Base-by-base conservation (phyloP, 129 eudicot genomes). In the Flaveria robusta region DNA sequence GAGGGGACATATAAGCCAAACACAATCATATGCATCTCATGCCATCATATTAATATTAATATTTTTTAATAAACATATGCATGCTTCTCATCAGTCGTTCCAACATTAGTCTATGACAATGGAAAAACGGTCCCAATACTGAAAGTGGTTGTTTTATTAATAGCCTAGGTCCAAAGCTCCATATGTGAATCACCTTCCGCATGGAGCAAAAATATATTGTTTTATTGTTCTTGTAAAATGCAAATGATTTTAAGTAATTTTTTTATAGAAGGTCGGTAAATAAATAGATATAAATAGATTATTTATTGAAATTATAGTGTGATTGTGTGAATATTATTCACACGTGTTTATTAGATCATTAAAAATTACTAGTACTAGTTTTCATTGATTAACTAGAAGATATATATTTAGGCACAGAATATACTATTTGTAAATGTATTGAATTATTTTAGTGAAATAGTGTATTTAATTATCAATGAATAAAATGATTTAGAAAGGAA, bases 1-100 rank as follows among this genome's bases (percentile, higher is more conserved):
- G 45, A 42, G 74, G 76, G 73, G 80, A 75, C 85, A 82, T 67
- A 78, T 65, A 75, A 85, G 71, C 89, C 81, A 79, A 75, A 71
- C 80, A 76, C 65, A 31, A 76, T 76, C 80, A 76, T 76, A 15
- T 23, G 2, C 54, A 31, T 66, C 73, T 76, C 80, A 76, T 66
- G 80, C 66, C 66, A 76, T 76, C 80, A 51, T 29, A 76, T 76
- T 65, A 76, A 66, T 18, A 29, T 50, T 20, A 59, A 59, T 23
- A 51, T 52, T 52, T 31, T 14, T 59, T 70, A 60, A 15, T 49
- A 39, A 50, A 70, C 49, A 4, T 47, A 31, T 76, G 73, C 73
- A 76, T 65, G 78, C 58, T 74, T 74, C 58, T 59, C 46, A 60
- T 59, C n/a, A 55, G 42, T 74, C 60, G 39, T 37, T 5, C 51